A percentile compares a stretch with the other conserved stretches of the same genome.
phyloP scores from a whole-genome alignment of 768 basidiomycete species.

The Suillus lakei region DNA sequence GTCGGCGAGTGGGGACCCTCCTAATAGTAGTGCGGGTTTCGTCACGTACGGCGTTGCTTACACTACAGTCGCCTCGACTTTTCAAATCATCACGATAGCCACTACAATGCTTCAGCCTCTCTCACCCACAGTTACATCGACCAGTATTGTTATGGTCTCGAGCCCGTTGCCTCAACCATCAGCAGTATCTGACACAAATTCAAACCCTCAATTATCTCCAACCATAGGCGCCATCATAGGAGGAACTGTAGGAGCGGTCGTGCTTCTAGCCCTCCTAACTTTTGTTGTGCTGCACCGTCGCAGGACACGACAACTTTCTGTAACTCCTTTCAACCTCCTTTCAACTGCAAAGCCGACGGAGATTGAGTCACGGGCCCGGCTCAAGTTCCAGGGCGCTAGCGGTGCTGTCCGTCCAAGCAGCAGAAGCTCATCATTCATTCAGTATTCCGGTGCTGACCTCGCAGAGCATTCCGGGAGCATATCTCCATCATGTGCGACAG shows the following conservation, averaged over 20 bases:
- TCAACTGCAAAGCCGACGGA: neutral
- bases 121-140: neutral
- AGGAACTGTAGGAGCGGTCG: neutral
- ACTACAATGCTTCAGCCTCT: neutral
- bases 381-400: neutral
- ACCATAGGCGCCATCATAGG: neutral
- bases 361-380: neutral
- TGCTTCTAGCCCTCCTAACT: neutral
- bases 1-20: neutral
- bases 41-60: neutral
- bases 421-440: slow-evolving; percentile 7
- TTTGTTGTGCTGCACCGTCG: neutral
- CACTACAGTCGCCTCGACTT: neutral
- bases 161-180: neutral
- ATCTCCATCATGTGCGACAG: neutral
- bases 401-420: slow-evolving; percentile 2
- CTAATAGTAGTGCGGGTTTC: neutral
- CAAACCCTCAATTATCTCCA: neutral
- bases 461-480: neutral
- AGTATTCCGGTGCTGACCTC: slow-evolving; percentile 3
- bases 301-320: neutral
- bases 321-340: neutral
- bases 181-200: neutral
- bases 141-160: neutral
- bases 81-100: neutral